phyloP scores from a whole-genome alignment of 306 rosid genomes.

The Vigna hirtella region DNA sequence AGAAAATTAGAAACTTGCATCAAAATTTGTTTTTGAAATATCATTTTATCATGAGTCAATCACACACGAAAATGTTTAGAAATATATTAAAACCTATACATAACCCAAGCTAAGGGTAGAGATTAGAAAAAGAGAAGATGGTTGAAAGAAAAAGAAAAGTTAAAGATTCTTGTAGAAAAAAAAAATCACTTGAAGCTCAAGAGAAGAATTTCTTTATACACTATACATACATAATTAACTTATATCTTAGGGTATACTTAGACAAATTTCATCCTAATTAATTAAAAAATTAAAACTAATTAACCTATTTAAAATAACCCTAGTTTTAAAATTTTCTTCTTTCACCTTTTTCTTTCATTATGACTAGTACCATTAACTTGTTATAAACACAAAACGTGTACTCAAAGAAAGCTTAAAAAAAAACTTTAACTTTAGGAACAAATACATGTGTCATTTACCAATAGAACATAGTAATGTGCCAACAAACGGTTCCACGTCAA shows the following conservation, averaged over 20 bases:
- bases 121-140: background rate
- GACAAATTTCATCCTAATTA: too few species aligned
- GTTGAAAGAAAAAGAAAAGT: background rate
- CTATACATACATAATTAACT: background rate
- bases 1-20: background rate
- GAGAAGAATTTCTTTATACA: slow-evolving; percentile 42
- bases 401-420: slow-evolving; percentile 14
- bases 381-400: slow-evolving; percentile 32
- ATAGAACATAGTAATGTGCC: slow-evolving; percentile 29
- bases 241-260: background rate
- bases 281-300: too few species aligned
- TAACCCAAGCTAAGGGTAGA: background rate
- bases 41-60: background rate
- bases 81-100: background rate
- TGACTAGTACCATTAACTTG: background rate
- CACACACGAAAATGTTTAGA: background rate
- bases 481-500: slow-evolving; percentile 35
- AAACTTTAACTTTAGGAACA: slow-evolving; percentile 30
- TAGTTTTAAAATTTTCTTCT: too few species aligned
- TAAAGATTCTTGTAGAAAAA: slow-evolving; percentile 13
- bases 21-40: background rate
- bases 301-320: too few species aligned
- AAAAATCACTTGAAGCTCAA: slow-evolving; percentile 47
- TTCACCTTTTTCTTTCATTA: background rate
- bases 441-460: slow-evolving; percentile 41